Conservation (phyloP, 2,329 filamentous ascomycete genomes). For the Pseudocercospora macadamiae region DNA sequence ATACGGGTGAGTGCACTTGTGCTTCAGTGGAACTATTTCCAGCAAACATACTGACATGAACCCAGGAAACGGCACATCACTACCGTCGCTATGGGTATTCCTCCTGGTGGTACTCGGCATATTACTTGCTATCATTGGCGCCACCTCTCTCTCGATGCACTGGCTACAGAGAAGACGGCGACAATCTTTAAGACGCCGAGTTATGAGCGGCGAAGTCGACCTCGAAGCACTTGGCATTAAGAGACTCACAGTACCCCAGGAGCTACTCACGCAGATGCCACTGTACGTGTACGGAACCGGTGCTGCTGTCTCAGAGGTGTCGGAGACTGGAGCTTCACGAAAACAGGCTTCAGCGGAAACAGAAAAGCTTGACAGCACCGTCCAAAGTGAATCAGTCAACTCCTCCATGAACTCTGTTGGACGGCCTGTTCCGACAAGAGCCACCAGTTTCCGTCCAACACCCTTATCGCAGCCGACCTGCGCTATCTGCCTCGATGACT, state of each 20-base stretch:
- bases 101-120: conserved; percentile 70
- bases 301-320: conserved; percentile 7
- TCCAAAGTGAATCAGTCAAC: conserved; percentile 2
- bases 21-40: background rate
- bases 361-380: conserved; percentile 11
- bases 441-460: conserved; percentile 28
- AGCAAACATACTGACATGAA: conserved; percentile 13
- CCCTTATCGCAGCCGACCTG: conserved; percentile 76
- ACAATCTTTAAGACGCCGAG: conserved; percentile 66
- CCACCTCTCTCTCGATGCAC: conserved; percentile 74
- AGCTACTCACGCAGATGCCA: conserved; percentile 73
- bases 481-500: conserved; percentile 87
- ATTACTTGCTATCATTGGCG: conserved; percentile 67
- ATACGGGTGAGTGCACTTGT: conserved; percentile 42
- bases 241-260: conserved; percentile 72
- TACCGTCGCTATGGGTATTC: conserved; percentile 83
- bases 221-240: conserved; percentile 85
- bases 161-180: conserved; percentile 73
- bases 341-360: conserved; percentile 15
- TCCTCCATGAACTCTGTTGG: conserved; percentile 6
- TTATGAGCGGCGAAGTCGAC: conserved; percentile 79
- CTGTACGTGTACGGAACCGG: conserved; percentile 68
- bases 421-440: conserved; percentile 11
- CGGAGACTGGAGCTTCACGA: background rate
- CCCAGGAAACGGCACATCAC: conserved; percentile 31